phyloP scores from a whole-genome alignment of 345 rosid genomes.

The Garcia nutans region DNA sequence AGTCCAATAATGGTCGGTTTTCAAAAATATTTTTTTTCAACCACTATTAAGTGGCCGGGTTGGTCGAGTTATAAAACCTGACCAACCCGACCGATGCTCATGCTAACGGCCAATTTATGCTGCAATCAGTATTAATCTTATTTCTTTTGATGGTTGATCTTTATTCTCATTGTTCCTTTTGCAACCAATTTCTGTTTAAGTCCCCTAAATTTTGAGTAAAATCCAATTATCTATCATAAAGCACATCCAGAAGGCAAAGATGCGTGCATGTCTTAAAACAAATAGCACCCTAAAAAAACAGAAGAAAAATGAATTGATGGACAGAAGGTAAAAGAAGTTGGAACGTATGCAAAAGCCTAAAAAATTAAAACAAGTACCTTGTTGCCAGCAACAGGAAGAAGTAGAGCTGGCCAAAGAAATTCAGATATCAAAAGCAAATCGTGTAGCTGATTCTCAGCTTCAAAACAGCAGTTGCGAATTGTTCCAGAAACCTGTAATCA shows the following conservation, averaged over 20 bases:
- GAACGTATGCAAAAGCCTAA: too few relatives aligned
- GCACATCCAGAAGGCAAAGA: background rate
- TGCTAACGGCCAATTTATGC: background rate
- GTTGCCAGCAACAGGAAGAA: slow-evolving; percentile 88
- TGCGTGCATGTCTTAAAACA: background rate
- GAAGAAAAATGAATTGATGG: background rate
- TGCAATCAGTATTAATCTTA: background rate
- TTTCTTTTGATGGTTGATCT: background rate
- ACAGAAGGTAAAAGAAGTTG: background rate
- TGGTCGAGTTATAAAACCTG: too few relatives aligned
- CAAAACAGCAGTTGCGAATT: slow-evolving; percentile 84
- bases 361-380: slow-evolving; percentile 42
- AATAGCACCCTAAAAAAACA: background rate
- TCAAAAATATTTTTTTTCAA: too few relatives aligned
- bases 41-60: too few relatives aligned
- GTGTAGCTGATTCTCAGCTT: slow-evolving; percentile 81
- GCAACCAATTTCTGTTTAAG: background rate
- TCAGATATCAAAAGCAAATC: slow-evolving; percentile 79
- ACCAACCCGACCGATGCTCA: too few relatives aligned
- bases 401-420: slow-evolving; percentile 92
- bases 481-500: slow-evolving; percentile 75
- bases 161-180: background rate
- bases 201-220: background rate
- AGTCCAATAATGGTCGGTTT: too few relatives aligned
- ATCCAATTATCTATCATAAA: background rate